These are phyloP conservation scores for Myriosclerotinia curreyana DNA, from an alignment of 2,329 filamentous ascomycete species.

Conservation along the genomic window DNA sequence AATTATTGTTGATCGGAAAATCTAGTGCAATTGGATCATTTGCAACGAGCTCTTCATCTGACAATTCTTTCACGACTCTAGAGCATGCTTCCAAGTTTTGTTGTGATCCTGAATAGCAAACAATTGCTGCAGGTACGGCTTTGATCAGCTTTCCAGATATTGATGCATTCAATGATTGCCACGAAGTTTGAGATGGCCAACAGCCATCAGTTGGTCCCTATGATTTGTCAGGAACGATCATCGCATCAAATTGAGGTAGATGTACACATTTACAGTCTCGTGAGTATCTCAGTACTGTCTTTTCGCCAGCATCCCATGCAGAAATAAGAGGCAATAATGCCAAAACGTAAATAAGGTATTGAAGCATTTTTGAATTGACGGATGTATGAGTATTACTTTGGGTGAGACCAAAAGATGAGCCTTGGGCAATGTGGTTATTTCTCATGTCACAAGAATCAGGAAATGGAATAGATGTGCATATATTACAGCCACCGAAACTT, in stretches of 20 bases:
- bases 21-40: constrained; percentile 41
- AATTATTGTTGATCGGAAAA: constrained; percentile 49
- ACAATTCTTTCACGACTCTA: constrained; percentile 34
- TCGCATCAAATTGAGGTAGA: not conserved
- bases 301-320: not conserved
- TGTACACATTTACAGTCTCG: constrained; percentile 21
- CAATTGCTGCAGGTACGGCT: constrained; percentile 38
- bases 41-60: constrained; percentile 41
- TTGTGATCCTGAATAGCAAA: constrained; percentile 40
- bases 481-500: not conserved
- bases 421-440: too few relatives aligned
- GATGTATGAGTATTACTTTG: not conserved
- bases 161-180: constrained; percentile 39
- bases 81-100: constrained; percentile 40
- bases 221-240: not conserved
- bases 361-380: not conserved
- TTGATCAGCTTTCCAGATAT: constrained; percentile 39
- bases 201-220: constrained; percentile 32
- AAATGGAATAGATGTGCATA: not conserved
- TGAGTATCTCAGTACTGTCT: not conserved
- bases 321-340: not conserved
- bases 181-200: constrained; percentile 39
- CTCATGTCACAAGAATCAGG: not conserved
- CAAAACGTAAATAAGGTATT: not conserved
- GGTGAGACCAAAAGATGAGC: not conserved